These are phyloP conservation scores for Yarrowia yakushimensis DNA, from an alignment of 805 yeast species.

Conservation along the genomic window DNA sequence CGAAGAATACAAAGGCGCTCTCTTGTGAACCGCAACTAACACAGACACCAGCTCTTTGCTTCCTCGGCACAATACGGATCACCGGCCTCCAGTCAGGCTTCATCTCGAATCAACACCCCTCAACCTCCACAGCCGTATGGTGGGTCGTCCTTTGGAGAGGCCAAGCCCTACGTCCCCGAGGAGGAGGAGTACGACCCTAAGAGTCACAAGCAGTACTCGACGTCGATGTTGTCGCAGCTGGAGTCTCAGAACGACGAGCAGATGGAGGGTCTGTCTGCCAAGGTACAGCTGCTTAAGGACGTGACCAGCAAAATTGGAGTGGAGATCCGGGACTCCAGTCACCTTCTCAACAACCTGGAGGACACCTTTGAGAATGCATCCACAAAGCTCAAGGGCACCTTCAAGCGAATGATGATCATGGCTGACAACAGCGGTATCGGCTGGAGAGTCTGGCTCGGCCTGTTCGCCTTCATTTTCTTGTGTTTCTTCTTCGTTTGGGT, in stretches of 20 bases:
- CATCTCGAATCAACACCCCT: slow-evolving; percentile 19
- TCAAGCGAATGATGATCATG: slow-evolving; percentile 57
- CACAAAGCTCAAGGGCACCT: slow-evolving; percentile 49
- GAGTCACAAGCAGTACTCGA: slow-evolving; percentile 21
- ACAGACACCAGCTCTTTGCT: slow-evolving; percentile 23
- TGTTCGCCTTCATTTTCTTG: slow-evolving; percentile 47
- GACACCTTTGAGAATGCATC: slow-evolving; percentile 49
- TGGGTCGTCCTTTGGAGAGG: slow-evolving; percentile 7
- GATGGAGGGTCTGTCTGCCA: slow-evolving; percentile 50
- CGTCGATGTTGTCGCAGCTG: slow-evolving; percentile 48
- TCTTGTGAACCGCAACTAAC: not conserved
- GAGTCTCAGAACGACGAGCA: slow-evolving; percentile 68
- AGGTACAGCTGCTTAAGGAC: slow-evolving; percentile 53
- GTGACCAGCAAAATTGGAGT: slow-evolving; percentile 50
- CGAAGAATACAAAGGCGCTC: not conserved
- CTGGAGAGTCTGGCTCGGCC: slow-evolving; percentile 56
- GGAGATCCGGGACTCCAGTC: slow-evolving; percentile 55
- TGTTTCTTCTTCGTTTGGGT: slow-evolving; percentile 42
- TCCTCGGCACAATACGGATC: slow-evolving; percentile 24
- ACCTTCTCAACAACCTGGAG: slow-evolving; percentile 45
- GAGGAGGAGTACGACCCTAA: slow-evolving; percentile 18
- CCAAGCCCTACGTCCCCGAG: slow-evolving; percentile 18
- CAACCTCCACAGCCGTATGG: slow-evolving; percentile 17
- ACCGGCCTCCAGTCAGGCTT: slow-evolving; percentile 8
- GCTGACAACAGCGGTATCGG: slow-evolving; percentile 63